These are phyloP conservation scores for Opeltia flavorubescens DNA, from an alignment of 495 filamentous ascomycete species.

Conservation along the genomic window DNA sequence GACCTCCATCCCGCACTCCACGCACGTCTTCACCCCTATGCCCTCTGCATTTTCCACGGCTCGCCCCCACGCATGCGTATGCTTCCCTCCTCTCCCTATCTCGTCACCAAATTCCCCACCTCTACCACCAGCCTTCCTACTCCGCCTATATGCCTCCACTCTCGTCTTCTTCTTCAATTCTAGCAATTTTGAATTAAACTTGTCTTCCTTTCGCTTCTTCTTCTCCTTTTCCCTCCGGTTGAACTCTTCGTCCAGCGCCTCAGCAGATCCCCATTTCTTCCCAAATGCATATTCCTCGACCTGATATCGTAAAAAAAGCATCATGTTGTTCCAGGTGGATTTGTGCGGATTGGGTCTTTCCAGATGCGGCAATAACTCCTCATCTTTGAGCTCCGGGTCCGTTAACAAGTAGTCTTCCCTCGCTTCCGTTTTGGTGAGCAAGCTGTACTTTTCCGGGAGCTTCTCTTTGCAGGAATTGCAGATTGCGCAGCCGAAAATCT, in stretches of 20 bases:
- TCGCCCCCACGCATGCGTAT: conserved; percentile 88
- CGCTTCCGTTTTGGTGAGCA: conserved; percentile 93
- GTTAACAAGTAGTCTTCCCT: conserved; percentile 91
- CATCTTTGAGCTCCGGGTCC: conserved; percentile 75
- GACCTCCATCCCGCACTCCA: conserved; percentile 89
- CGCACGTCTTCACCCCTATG: conserved; percentile 67
- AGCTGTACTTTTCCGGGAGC: conserved; percentile 75
- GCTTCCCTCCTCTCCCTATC: conserved; percentile 49
- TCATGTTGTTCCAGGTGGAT: conserved; percentile 94
- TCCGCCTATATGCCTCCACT: conserved; percentile 74
- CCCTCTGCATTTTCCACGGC: conserved; percentile 68
- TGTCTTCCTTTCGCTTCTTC: conserved; percentile 77
- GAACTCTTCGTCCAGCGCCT: conserved; percentile 82
- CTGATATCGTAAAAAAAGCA: conserved; percentile 86
- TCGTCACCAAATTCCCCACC: conserved; percentile 65
- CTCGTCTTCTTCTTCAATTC: conserved; percentile 89
- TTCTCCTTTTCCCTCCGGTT: conserved; percentile 64
- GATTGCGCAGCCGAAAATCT: conserved; percentile 55
- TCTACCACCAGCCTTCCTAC: conserved; percentile 33
- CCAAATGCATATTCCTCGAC: conserved; percentile 82
- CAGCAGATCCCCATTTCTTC: conserved; percentile 76
- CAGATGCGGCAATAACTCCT: conserved; percentile 72
- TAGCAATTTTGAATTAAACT: conserved; percentile 75
- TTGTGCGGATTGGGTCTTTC: conserved; percentile 91
- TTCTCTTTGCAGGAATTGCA: conserved; percentile 77